A percentile compares a stretch with the other conserved stretches of the same genome.
phyloP scores from a whole-genome alignment of 306 rosid species.

The Quercus robur region DNA sequence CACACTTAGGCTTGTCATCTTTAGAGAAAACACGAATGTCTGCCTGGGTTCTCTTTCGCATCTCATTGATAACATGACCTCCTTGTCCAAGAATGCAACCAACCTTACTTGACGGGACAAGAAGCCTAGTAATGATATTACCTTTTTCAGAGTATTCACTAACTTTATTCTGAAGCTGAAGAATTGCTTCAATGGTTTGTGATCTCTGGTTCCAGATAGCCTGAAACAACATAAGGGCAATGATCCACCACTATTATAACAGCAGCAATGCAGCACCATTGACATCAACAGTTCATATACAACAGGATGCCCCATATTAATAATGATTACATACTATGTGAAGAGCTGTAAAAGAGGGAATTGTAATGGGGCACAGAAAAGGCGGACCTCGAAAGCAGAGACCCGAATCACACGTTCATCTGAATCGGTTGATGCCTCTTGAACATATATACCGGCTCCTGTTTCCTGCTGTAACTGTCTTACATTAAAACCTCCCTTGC shows the following conservation, averaged over 20 bases:
- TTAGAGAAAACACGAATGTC: constrained; percentile 31
- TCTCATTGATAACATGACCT: constrained; percentile 35
- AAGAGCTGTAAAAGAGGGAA: background rate
- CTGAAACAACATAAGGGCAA: constrained; percentile 19
- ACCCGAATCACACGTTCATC: constrained; percentile 34
- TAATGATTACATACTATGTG: background rate
- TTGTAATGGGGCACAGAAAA: background rate
- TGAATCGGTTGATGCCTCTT: constrained; percentile 24
- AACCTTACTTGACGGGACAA: constrained; percentile 34
- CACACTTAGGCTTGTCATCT: constrained; percentile 34
- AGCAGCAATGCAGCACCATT: background rate
- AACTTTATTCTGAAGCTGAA: constrained; percentile 32
- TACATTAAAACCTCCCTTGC: constrained; percentile 38
- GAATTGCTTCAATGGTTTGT: constrained; percentile 35
- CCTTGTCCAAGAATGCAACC: constrained; percentile 49
- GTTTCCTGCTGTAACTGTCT: constrained; percentile 36
- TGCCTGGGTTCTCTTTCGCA: constrained; percentile 36
- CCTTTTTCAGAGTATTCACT: constrained; percentile 31
- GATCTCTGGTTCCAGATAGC: constrained; percentile 26
- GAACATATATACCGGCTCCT: constrained; percentile 30
- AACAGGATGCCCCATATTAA: background rate
- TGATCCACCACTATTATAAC: constrained; percentile 3
- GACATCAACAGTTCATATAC: constrained; percentile 5
- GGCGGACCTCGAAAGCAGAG: constrained; percentile 35
- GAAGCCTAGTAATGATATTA: constrained; percentile 24